Evolutionary conservation across 2,329 filamentous ascomycete species (phyloP).

Genomic region (Apiospora kogelbergensis): DNA sequence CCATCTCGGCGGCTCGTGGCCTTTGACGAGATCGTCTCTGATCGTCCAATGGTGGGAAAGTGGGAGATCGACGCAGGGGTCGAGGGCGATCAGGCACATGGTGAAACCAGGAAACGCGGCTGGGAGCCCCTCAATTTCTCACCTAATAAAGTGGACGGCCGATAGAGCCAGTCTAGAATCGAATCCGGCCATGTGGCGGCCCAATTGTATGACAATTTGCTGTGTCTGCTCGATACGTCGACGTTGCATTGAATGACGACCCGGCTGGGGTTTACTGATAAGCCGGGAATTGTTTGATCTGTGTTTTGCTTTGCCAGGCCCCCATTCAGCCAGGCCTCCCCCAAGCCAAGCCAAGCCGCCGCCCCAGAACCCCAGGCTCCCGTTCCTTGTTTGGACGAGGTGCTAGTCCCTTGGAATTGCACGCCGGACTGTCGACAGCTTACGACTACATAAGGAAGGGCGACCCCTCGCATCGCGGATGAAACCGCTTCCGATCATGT

Average conservation of each 20-base stretch:
- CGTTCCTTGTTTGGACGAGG: background rate
- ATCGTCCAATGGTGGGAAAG: background rate
- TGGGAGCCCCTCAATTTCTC: background rate
- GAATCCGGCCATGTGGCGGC: background rate
- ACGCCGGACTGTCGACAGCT: background rate
- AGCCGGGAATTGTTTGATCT: background rate
- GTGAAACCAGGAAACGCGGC: background rate
- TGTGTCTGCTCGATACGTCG: too few relatives aligned
- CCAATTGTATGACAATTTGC: background rate
- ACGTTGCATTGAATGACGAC: background rate
- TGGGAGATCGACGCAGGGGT: background rate
- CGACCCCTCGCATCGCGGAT: background rate
- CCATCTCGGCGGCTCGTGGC: background rate
- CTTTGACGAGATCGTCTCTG: too few relatives aligned
- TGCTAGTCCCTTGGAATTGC: background rate
- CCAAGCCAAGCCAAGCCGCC: too few relatives aligned
- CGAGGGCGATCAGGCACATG: background rate
- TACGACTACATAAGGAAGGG: background rate
- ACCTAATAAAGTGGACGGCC: background rate
- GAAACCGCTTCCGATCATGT: constrained; percentile 19
- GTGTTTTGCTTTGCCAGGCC: background rate
- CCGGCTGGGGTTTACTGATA: background rate
- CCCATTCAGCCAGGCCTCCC: too few relatives aligned
- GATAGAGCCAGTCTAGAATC: background rate
- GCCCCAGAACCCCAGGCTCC: background rate